Percentiles rank a stretch among this genome's conserved stretches.
phyloP scores from a whole-genome alignment of 768 basidiomycete species.

The Lepiota venenata region DNA sequence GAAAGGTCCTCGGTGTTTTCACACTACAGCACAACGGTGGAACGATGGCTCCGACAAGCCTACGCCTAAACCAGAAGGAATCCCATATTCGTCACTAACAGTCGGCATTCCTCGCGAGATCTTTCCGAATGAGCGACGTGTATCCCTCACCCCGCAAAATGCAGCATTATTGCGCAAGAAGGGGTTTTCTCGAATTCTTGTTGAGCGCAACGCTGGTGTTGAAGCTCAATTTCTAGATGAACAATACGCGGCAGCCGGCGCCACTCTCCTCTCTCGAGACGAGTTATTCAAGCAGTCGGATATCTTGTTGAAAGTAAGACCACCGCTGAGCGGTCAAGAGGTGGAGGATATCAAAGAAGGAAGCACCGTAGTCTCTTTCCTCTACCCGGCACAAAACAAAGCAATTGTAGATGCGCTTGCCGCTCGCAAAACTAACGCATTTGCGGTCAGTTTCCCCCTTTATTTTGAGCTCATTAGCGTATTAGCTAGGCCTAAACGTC shows the following conservation, averaged over 20 bases:
- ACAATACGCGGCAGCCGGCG: slow-evolving; percentile 76
- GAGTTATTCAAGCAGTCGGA: slow-evolving; percentile 68
- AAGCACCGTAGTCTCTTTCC: slow-evolving; percentile 78
- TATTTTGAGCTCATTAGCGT: not conserved
- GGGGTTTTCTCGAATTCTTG: slow-evolving; percentile 69
- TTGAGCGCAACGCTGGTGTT: slow-evolving; percentile 69
- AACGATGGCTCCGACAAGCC: slow-evolving; percentile 27
- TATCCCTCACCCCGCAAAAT: slow-evolving; percentile 80
- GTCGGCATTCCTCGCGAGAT: slow-evolving; percentile 78
- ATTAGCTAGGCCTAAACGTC: not conserved
- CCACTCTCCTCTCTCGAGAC: slow-evolving; percentile 68
- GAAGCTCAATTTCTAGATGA: slow-evolving; percentile 80
- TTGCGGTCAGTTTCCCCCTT: slow-evolving; percentile 62
- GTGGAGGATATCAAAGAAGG: slow-evolving; percentile 61
- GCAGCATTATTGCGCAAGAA: slow-evolving; percentile 75
- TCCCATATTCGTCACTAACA: slow-evolving; percentile 68
- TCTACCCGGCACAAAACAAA: slow-evolving; percentile 84
- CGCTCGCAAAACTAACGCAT: slow-evolving; percentile 63
- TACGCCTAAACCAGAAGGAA: slow-evolving; percentile 27
- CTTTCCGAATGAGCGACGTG: slow-evolving; percentile 76
- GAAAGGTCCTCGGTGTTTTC: slow-evolving; percentile 31
- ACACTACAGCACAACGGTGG: slow-evolving; percentile 22
- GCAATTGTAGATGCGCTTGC: slow-evolving; percentile 66
- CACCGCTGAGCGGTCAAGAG: slow-evolving; percentile 66
- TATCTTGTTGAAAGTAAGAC: slow-evolving; percentile 84